Evolutionary conservation across 257 asterid genomes (phyloP).

Genomic region (Nemophila menziesii): DNA sequence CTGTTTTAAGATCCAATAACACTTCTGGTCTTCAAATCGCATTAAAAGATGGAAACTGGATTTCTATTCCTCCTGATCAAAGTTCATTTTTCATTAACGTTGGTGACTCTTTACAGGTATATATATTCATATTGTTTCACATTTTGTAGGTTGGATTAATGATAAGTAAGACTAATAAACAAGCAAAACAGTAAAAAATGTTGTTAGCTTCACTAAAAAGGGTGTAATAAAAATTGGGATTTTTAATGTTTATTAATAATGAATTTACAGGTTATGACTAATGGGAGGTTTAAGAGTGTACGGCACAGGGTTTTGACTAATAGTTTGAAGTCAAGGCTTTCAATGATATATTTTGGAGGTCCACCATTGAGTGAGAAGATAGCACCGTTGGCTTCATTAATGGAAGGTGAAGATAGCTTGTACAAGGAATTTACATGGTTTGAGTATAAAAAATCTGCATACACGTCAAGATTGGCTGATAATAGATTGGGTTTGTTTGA

Average conservation of each 20-base stretch:
- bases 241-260: no score
- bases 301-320: constrained; percentile 25
- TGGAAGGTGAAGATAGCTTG: constrained; percentile 24
- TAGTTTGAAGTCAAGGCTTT: constrained; percentile 21
- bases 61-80: constrained; percentile 67
- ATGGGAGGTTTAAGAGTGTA: constrained; percentile 32
- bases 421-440: constrained; percentile 34
- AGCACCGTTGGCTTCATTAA: constrained; percentile 25
- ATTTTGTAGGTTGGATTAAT: neutral
- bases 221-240: no score
- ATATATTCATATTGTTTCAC: neutral
- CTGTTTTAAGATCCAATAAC: constrained; percentile 70
- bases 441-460: constrained; percentile 31
- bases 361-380: constrained; percentile 32
- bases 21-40: constrained; percentile 62
- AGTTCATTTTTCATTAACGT: constrained; percentile 66
- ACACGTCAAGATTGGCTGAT: constrained; percentile 19
- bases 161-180: no score
- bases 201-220: no score
- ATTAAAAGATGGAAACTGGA: constrained; percentile 53
- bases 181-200: no score
- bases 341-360: constrained; percentile 33
- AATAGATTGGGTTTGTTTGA: constrained; percentile 23
- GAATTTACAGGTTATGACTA: constrained; percentile 27
- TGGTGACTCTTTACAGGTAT: constrained; percentile 82